phyloP scores from a whole-genome alignment of 208 protist genomes.

The Trypanosoma conorhini region DNA sequence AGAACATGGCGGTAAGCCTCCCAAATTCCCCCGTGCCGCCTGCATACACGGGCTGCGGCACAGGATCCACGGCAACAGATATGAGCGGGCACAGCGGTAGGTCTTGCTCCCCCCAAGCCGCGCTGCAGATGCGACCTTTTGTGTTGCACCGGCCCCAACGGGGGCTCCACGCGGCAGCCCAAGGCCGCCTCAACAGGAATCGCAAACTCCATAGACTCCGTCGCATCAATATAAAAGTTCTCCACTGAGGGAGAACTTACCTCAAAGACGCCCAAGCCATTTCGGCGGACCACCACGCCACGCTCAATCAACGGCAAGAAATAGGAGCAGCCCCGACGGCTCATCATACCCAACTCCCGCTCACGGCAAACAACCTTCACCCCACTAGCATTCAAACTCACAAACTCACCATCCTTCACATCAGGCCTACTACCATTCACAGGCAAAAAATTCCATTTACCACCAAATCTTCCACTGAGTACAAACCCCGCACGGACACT shows the following conservation, averaged over 20 bases:
- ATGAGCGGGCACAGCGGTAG: no score
- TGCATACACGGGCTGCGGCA: not conserved
- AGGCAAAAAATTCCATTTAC: not conserved
- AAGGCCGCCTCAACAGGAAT: not conserved
- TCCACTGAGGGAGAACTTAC: not conserved
- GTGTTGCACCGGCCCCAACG: not conserved
- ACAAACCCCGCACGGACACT: not conserved
- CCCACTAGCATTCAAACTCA: not conserved
- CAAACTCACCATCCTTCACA: not conserved
- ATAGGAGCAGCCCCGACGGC: not conserved
- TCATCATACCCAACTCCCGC: not conserved
- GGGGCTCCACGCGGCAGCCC: not conserved
- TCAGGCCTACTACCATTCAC: not conserved
- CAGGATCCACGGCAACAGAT: not conserved
- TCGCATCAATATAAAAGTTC: not conserved
- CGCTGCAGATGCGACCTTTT: not conserved
- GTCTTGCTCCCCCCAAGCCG: no score
- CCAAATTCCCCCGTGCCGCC: not conserved
- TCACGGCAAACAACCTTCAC: not conserved
- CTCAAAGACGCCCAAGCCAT: not conserved
- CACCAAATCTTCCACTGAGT: not conserved
- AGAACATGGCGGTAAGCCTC: not conserved
- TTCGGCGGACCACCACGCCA: not conserved
- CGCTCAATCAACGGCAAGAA: not conserved
- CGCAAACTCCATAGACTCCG: not conserved